Conservation (phyloP, 2,329 filamentous ascomycete genomes). For the Fusarium brachygibbosum region DNA sequence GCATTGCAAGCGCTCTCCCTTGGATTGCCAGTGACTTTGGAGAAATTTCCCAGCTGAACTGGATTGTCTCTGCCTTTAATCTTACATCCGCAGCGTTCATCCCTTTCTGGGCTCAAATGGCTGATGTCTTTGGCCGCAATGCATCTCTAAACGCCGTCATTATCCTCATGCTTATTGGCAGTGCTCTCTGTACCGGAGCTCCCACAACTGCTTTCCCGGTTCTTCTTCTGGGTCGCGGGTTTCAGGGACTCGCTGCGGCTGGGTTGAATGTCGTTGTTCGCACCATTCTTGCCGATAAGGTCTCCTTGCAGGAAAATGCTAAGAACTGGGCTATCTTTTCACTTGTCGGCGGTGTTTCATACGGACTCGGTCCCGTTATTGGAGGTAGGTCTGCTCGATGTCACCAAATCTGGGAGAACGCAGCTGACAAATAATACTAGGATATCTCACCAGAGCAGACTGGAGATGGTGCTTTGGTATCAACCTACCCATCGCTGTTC, state of each 20-base stretch:
- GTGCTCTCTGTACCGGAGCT: constrained; percentile 71
- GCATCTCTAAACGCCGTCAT: constrained; percentile 69
- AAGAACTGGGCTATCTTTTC: constrained; percentile 74
- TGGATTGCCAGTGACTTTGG: constrained; percentile 76
- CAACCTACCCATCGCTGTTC: constrained; percentile 67
- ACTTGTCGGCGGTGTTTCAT: constrained; percentile 70
- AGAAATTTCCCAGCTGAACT: constrained; percentile 71
- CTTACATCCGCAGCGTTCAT: constrained; percentile 76
- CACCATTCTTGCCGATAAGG: constrained; percentile 74
- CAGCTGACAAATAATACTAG: constrained; percentile 36
- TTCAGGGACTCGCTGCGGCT: constrained; percentile 73
- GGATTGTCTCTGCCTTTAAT: constrained; percentile 78
- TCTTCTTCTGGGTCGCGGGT: constrained; percentile 71
- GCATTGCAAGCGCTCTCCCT: constrained; percentile 55
- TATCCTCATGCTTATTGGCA: constrained; percentile 70
- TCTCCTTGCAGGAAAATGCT: constrained; percentile 71
- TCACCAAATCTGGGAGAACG: not conserved
- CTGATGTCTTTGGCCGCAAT: constrained; percentile 75
- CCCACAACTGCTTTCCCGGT: constrained; percentile 67
- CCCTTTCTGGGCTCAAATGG: constrained; percentile 73
- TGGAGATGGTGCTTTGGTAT: constrained; percentile 79
- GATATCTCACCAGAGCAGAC: constrained; percentile 65
- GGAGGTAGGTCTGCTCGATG: constrained; percentile 57
- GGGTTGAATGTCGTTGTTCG: constrained; percentile 72
- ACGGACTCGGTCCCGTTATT: constrained; percentile 71